A percentile compares a stretch with the other conserved stretches of the same genome.
Evolutionary conservation across 345 rosid genomes (phyloP).

Genomic region (Erysimum cheiranthoides): DNA sequence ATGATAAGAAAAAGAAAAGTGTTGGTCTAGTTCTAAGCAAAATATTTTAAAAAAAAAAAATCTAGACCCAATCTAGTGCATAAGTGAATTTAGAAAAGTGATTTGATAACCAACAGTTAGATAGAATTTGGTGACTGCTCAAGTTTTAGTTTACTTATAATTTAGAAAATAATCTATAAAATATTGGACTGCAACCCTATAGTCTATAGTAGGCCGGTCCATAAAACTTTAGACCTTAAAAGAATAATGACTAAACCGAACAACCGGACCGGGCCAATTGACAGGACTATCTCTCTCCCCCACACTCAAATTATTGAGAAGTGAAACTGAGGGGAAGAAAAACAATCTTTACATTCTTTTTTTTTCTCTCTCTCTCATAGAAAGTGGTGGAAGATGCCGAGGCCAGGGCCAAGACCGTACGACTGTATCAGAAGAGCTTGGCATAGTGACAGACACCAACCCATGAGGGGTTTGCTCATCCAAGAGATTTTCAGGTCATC

Average conservation of each 20-base stretch:
- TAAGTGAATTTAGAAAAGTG: too few species aligned
- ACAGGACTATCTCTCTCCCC: conserved; percentile 22
- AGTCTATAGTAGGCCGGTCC: conserved; percentile 24
- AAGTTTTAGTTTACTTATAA: not conserved
- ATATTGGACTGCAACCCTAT: conserved; percentile 34
- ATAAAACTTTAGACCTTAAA: not conserved
- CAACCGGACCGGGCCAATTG: conserved; percentile 16
- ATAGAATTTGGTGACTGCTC: not conserved
- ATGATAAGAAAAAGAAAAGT: too few species aligned
- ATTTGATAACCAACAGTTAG: too few species aligned
- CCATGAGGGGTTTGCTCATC: conserved; percentile 87
- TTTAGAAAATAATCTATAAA: not conserved
- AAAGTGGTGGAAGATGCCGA: conserved; percentile 69
- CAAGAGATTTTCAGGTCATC: conserved; percentile 87
- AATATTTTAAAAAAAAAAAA: too few species aligned
- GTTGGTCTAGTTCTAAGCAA: too few species aligned
- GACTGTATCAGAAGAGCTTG: conserved; percentile 95
- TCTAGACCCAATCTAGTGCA: too few species aligned
- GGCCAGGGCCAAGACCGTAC: conserved; percentile 95
- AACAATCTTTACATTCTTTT: conserved; percentile 13
- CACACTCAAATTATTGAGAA: conserved; percentile 43
- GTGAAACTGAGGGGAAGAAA: conserved; percentile 20
- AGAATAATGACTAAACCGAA: conserved; percentile 6
- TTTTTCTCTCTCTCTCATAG: conserved; percentile 30
- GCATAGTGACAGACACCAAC: conserved; percentile 95